These are phyloP conservation scores for Plasmodium coatneyi DNA, from an alignment of 169 alveolate genomes.

Conservation along the genomic window DNA sequence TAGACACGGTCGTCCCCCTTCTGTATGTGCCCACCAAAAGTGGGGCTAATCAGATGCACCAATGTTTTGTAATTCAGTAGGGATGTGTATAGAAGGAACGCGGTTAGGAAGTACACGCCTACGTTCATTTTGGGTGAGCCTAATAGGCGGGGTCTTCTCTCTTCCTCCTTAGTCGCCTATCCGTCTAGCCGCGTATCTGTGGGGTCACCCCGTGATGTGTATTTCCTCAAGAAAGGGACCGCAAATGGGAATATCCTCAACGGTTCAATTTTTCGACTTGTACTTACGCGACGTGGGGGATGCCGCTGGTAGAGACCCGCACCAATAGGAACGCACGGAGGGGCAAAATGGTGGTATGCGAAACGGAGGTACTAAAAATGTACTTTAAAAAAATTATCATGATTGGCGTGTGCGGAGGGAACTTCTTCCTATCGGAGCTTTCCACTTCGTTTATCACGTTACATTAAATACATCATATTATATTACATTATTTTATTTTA, in stretches of 20 bases:
- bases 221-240: not conserved
- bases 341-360: not conserved
- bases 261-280: not conserved
- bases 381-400: not conserved
- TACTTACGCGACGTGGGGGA: not conserved
- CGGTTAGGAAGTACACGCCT: not conserved
- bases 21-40: not conserved
- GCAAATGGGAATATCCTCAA: not conserved
- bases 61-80: slow-evolving; percentile 31
- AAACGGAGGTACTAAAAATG: not conserved
- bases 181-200: not conserved
- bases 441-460: not conserved
- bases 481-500: too few relatives aligned
- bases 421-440: not conserved
- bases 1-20: not conserved
- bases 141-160: not conserved
- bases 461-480: not conserved
- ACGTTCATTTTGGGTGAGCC: slow-evolving; percentile 35
- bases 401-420: not conserved
- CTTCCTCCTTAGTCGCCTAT: not conserved
- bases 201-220: not conserved
- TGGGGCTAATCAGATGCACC: not conserved
- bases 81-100: slow-evolving; percentile 19
- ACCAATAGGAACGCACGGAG: not conserved
- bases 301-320: not conserved